phyloP scores from a whole-genome alignment of 1,284 basidiomycete genomes.

The Gastroboletus turbinatus region DNA sequence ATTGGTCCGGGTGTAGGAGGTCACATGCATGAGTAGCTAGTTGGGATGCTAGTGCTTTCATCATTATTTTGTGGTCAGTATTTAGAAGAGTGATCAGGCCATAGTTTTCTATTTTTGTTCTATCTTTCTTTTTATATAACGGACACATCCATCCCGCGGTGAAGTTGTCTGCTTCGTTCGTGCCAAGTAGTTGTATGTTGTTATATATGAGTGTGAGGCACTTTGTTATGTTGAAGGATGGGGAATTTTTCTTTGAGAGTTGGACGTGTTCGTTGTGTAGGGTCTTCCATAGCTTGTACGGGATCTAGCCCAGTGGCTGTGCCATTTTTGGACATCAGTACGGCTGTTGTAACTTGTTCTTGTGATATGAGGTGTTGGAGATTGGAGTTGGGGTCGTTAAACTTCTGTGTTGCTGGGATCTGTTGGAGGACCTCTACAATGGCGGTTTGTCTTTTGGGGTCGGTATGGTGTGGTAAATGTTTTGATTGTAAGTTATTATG shows the following conservation, averaged over 20 bases:
- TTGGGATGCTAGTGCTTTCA: neutral
- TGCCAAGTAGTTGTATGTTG: neutral
- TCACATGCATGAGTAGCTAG: neutral
- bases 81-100: slow-evolving; percentile 7
- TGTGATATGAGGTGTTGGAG: no score
- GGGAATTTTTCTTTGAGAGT: neutral
- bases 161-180: neutral
- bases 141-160: slow-evolving; percentile 9
- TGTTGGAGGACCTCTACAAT: no score
- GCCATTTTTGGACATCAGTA: accelerated
- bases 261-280: accelerated
- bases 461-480: accelerated
- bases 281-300: neutral
- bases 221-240: neutral
- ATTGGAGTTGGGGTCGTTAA: neutral
- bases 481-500: no score
- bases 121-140: slow-evolving; percentile 13
- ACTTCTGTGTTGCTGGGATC: neutral
- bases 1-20: slow-evolving; percentile 11
- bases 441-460: no score
- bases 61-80: slow-evolving; percentile 14
- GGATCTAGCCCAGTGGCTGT: neutral
- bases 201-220: neutral
- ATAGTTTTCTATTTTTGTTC: slow-evolving; percentile 6
- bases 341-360: no score